Percentiles rank a stretch among this genome's conserved stretches.
phyloP scores from a whole-genome alignment of 768 basidiomycete genomes.

The Cyclocybe aegerita region DNA sequence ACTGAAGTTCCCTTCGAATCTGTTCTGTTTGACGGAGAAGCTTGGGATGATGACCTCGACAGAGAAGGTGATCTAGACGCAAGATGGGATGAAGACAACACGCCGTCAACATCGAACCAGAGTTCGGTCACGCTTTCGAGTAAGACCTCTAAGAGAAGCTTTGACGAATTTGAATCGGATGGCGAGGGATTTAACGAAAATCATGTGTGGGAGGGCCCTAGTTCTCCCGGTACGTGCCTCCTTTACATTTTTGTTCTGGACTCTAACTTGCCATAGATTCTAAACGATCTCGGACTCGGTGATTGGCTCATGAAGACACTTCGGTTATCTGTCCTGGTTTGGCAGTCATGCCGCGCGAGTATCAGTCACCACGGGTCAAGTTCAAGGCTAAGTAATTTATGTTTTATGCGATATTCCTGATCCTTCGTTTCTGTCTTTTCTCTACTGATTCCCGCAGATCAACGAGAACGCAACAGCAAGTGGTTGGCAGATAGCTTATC shows the following conservation, averaged over 20 bases:
- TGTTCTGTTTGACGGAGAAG: constrained; percentile 12
- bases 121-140: constrained; percentile 60
- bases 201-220: constrained; percentile 25
- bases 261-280: constrained; percentile 26
- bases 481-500: no score
- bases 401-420: constrained; percentile 12
- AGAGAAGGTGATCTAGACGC: constrained; percentile 47
- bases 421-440: constrained; percentile 2
- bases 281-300: constrained; percentile 44
- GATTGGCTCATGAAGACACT: constrained; percentile 12
- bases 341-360: background rate
- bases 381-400: constrained; percentile 29
- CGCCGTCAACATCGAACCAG: constrained; percentile 45
- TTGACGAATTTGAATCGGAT: constrained; percentile 41
- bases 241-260: background rate
- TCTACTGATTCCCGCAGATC: constrained; percentile 14
- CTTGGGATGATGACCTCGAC: constrained; percentile 39
- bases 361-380: constrained; percentile 15
- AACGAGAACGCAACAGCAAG: no score
- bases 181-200: constrained; percentile 33
- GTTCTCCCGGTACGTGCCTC: constrained; percentile 43
- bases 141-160: constrained; percentile 58
- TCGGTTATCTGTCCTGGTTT: background rate
- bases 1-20: constrained; percentile 12
- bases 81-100: constrained; percentile 44